Evolutionary conservation across 2,329 filamentous ascomycete genomes (phyloP), one percentile per base, ranked within the genome.

Genomic region (Cladosporium sp.): DNA sequence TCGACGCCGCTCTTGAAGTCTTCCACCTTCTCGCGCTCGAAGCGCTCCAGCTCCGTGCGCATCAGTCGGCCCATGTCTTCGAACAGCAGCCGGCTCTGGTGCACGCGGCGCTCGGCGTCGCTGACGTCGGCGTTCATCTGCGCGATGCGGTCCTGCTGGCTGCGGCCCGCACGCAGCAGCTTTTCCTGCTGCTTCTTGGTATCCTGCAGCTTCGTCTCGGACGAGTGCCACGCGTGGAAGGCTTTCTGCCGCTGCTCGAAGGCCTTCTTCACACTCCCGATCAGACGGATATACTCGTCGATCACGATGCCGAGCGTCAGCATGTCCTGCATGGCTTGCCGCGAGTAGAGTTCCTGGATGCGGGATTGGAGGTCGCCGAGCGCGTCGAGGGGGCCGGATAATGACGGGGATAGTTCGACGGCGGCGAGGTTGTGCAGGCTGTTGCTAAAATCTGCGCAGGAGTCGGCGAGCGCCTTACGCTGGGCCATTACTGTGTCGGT

Each of bases 1-100:
- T 98, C 93, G 2, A 98, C 91, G 0, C 91, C 92, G 57, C 87
- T 93, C 77, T 98, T 98, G 72, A 98, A 98, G 68, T 98, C 93
- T 68, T 98, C 93, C 3, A 98, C 93, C 76, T 98, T 98, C 72
- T 98, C 93, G 63, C 82, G 82, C 74, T 98, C 93, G 65, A 98
- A 98, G 14, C 91, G 80, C 64, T 97, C 93, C 60, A 98, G 77
- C 70, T 98, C 93, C 34, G 79, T 79, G 55, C 89, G 83, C 90
- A 98, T 93, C 66, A 96, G 74, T 10, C 90, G 80, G 11, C 93
- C 93, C 91, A 98, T 97, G 66, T 98, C 93, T 60, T 98, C 93
- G 64, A 98, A 98, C 43, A 96, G 72, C 54, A 97, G 73, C 50
- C 91, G 78, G 1, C 90, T 87, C 69, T 95, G 90, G 68, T 97